These are phyloP conservation scores for Blastocystis sp. DNA, from an alignment of 352 stramenopile genomes.

Conservation along the genomic window DNA sequence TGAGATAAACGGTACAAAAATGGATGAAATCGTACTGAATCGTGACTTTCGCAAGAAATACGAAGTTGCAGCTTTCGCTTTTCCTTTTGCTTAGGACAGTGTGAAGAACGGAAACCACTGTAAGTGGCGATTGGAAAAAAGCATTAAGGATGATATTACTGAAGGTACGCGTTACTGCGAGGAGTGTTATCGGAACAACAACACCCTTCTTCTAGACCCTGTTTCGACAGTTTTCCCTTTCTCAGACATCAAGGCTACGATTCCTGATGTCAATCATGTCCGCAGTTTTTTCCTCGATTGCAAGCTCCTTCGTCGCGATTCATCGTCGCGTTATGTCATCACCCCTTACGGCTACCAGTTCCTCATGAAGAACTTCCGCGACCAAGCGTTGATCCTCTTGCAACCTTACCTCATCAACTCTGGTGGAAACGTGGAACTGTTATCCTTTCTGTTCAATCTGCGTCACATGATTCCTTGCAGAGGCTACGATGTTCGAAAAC, in stretches of 20 bases:
- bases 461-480: slow-evolving; percentile 5
- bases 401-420: neutral
- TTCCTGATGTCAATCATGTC: neutral
- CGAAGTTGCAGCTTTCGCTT: neutral
- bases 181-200: slow-evolving; percentile 23
- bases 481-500: neutral
- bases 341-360: slow-evolving; percentile 9
- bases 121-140: slow-evolving; percentile 4
- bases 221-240: neutral
- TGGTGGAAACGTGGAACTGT: neutral
- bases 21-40: neutral
- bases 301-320: neutral
- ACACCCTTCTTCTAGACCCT: slow-evolving; percentile 1
- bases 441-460: slow-evolving; percentile 52
- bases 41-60: slow-evolving; percentile 16
- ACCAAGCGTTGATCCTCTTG: neutral
- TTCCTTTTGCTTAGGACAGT: neutral
- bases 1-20: neutral
- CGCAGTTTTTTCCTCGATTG: neutral
- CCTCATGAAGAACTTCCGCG: slow-evolving; percentile 19
- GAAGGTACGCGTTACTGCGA: slow-evolving; percentile 8
- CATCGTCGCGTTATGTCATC: neutral
- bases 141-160: neutral
- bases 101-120: neutral
- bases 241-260: neutral